Evolutionary conservation across 208 protist species (phyloP), one percentile per base, ranked within the genome.

Genomic region (Balamuthia mandrillaris): DNA sequence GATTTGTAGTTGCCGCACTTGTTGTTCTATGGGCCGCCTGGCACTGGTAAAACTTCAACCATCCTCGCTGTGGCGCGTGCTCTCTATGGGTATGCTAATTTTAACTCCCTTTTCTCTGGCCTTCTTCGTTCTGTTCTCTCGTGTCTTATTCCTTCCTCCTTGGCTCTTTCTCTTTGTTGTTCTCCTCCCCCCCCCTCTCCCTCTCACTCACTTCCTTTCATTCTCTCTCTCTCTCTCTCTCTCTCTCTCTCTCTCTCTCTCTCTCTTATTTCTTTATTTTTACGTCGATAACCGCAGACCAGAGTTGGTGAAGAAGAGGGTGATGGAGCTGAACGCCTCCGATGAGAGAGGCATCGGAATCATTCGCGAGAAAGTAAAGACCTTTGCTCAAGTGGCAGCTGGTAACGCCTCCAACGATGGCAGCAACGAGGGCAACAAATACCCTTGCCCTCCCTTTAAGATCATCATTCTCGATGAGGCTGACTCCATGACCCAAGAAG

Each of bases 401-500:
- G 98, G 85, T 89, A 27, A 84, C 87, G 74, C 27, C 44, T 42
- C 37, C 39, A 3, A 3, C 9, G 29, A 3, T 49, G 0, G 0
- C 27, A 41, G 31, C 49, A 37, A 82, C 12, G 4, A 37, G 18
- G 35, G 12, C 63, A 77, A 21, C 31, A 63, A 35, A 27, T 65
- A 21, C 29, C 45, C 49, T 39, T 86, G 63, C 39, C 51, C 87
- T 1, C 87, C 84, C 33, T 97, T 97, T 84, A 99, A 99, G 86
- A 92, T 99, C 1, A 96, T 99, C 68, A 96, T 99, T 31, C 94
- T 99, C 2, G 98, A 99, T 90, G 98, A 99, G 92, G 97, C 97
- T 10, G 98, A 99, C 92, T 95, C 97, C 41, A 98, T 99, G 98
- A 99, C 97, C 9, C 91, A 95, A 79, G 93, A 94, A 41, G 98